These are phyloP conservation scores for Brassica cretica DNA, from an alignment of 345 rosid genomes.

Conservation along the genomic window DNA sequence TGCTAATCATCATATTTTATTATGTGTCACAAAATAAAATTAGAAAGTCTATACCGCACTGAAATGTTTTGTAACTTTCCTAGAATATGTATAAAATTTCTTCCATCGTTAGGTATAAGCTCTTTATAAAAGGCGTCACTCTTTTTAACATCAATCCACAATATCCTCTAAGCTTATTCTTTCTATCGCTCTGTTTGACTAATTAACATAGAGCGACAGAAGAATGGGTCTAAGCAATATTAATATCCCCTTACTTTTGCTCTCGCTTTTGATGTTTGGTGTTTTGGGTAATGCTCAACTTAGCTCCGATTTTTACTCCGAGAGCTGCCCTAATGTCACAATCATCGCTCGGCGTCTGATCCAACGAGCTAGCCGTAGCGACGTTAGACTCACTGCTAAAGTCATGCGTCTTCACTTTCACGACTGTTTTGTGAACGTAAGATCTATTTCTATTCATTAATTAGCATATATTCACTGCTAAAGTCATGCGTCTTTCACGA, in stretches of 20 bases:
- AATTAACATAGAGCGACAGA: not conserved
- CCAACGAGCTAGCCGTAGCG: constrained; percentile 31
- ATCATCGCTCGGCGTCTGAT: constrained; percentile 29
- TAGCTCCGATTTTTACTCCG: constrained; percentile 26
- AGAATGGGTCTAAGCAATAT: constrained; percentile 30
- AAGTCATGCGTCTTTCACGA: no score
- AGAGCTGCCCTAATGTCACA: constrained; percentile 32
- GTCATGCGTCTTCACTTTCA: constrained; percentile 50
- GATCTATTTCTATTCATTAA: constrained; percentile 1
- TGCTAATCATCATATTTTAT: not conserved
- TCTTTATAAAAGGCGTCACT: constrained; percentile 27
- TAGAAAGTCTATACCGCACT: constrained; percentile 5
- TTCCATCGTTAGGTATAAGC: constrained; percentile 2
- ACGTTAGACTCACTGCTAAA: constrained; percentile 38
- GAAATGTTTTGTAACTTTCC: not conserved
- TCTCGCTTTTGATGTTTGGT: constrained; percentile 15
- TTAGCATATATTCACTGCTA: not conserved
- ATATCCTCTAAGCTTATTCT: constrained; percentile 11
- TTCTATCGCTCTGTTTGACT: constrained; percentile 6
- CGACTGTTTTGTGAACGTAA: constrained; percentile 74
- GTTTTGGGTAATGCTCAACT: constrained; percentile 26
- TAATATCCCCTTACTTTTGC: not conserved
- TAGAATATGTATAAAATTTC: constrained; percentile 11
- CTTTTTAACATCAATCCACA: constrained; percentile 11
- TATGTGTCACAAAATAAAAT: not conserved